phyloP scores from a whole-genome alignment of 768 basidiomycete species.

The Mycena vitilis region DNA sequence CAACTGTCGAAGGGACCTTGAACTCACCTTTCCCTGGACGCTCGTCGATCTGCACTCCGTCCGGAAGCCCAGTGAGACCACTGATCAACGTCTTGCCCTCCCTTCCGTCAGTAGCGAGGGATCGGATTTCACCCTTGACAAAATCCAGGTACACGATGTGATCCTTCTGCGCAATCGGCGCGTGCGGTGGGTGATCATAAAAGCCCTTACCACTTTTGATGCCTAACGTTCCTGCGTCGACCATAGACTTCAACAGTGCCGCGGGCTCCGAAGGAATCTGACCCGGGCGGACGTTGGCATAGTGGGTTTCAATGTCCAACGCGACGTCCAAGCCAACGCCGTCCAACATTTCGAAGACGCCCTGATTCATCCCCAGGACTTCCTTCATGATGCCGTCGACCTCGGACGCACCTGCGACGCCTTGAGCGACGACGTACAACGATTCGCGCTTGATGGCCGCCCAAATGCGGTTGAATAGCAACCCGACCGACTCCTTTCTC shows the following conservation, averaged over 20 bases:
- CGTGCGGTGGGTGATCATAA: slow-evolving; percentile 26
- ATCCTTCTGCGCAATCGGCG: slow-evolving; percentile 30
- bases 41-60: slow-evolving; percentile 34
- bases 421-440: slow-evolving; percentile 26
- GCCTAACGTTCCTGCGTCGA: slow-evolving; percentile 23
- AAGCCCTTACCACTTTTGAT: slow-evolving; percentile 31
- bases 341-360: slow-evolving; percentile 34
- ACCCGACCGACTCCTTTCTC: slow-evolving; percentile 30
- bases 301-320: slow-evolving; percentile 30
- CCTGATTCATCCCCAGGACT: slow-evolving; percentile 30
- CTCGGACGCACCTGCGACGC: slow-evolving; percentile 18
- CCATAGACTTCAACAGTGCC: slow-evolving; percentile 26
- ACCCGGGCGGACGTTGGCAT: slow-evolving; percentile 9
- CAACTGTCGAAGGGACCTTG: not conserved
- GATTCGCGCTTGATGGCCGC: slow-evolving; percentile 33
- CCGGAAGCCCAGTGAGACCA: slow-evolving; percentile 27
- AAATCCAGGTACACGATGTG: slow-evolving; percentile 32
- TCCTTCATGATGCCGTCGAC: slow-evolving; percentile 36
- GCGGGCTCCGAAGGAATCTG: slow-evolving; percentile 28
- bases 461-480: slow-evolving; percentile 33
- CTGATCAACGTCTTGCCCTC: slow-evolving; percentile 25
- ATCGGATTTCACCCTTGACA: slow-evolving; percentile 30
- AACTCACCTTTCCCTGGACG: slow-evolving; percentile 29
- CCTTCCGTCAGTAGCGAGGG: slow-evolving; percentile 27
- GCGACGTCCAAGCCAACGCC: slow-evolving; percentile 33